Evolutionary conservation across 306 rosid species (phyloP).

Genomic region (Prunus mongolica): DNA sequence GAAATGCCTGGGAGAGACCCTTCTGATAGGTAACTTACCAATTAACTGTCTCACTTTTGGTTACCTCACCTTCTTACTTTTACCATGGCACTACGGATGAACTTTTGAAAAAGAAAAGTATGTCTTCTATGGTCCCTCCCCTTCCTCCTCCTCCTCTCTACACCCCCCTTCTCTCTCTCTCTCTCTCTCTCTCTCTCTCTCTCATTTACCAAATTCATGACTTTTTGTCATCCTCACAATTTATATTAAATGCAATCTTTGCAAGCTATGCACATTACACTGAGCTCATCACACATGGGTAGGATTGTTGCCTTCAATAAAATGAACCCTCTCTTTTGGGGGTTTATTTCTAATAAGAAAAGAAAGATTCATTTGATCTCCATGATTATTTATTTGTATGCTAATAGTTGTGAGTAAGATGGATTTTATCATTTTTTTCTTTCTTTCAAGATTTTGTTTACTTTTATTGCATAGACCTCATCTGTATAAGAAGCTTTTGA

Average conservation of each 20-base stretch:
- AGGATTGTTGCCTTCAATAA: background rate
- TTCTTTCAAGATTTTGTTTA: background rate
- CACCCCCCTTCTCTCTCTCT: too few relatives aligned
- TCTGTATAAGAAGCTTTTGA: background rate
- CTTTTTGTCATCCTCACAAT: too few relatives aligned
- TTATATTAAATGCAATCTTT: background rate
- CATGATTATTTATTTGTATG: background rate
- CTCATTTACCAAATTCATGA: too few relatives aligned
- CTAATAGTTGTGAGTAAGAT: background rate
- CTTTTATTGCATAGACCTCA: background rate
- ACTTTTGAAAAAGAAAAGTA: background rate
- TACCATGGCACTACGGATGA: background rate
- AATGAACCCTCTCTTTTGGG: background rate
- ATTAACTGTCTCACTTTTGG: background rate
- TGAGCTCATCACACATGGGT: background rate
- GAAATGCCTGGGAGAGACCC: conserved; percentile 99
- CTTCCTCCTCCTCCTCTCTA: background rate
- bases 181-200: too few relatives aligned
- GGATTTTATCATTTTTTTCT: background rate
- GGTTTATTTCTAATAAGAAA: background rate
- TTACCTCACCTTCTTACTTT: background rate
- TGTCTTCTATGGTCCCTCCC: background rate
- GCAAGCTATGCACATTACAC: background rate
- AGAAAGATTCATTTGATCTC: background rate
- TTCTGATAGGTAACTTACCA: conserved; percentile 74